Evolutionary conservation across 1,139 yeast species (phyloP), one percentile per base, ranked within the genome.

Genomic region (Debaryomyces singareniensis): DNA sequence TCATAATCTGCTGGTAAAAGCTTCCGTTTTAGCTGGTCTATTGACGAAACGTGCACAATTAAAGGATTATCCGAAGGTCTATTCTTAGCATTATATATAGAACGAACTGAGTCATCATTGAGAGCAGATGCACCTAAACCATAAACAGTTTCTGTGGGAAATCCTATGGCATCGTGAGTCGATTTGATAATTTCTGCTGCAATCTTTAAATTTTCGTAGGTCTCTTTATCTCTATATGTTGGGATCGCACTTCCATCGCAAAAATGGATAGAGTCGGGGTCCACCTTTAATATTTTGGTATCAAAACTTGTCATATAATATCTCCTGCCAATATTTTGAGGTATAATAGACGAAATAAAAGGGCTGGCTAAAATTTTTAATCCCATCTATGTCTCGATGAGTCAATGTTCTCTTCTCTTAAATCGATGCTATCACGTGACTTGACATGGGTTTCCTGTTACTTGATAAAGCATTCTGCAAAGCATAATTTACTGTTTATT

Each of bases 71-170:
- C 98, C 2, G 95, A 78, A 0, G 98, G 98, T 39, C 98, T 66
- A 48, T 86, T 86, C 48, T 91, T 91, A 21, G 96, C 97, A 20
- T 57, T 63, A 53, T 87, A 91, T 7, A 91, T 91, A 29, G 79
- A 73, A 34, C 56, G 53, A 2, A 89, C 95, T 0, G 95, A 73
- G 5, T 73, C 76, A 33, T 86, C 87, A 33, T 66, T 68, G 34
- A 85, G 61, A 0, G 95, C 85, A 3, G 91, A 80, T 0, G 94
- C 98, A 0, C 95, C 98, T 2, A 91, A 66, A 0, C 98, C 98
- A 51, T 91, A 91, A 0, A 91, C 98, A 0, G 98, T 91, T 50
- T 91, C 98, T 0, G 98, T 86, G 3, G 98, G 98, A 47, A 91
- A 89, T 0, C 93, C 97, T 11, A 91, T 87, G 1, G 79, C 86